These are phyloP conservation scores for Stentor roeselii DNA, from an alignment of 73 alveolate species.

Conservation along the genomic window DNA sequence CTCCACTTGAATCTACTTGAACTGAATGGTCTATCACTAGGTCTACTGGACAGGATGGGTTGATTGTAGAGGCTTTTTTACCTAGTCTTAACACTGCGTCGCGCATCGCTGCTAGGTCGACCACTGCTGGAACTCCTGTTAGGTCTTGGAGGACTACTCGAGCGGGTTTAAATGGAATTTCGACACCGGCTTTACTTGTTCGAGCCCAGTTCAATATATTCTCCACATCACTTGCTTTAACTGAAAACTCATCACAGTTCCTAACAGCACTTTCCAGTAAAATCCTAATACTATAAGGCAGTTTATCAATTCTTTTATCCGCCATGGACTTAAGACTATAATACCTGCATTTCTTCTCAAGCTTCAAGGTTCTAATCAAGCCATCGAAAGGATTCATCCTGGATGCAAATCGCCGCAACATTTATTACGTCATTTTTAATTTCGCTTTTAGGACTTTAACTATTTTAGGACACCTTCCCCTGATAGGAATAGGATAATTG, in stretches of 20 bases:
- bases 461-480: too few relatives aligned
- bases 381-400: not conserved
- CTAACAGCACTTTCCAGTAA: constrained; percentile 83
- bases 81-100: constrained; percentile 78
- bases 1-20: constrained; percentile 60
- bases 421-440: not conserved
- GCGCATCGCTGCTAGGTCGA: constrained; percentile 91
- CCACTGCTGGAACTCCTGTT: constrained; percentile 92
- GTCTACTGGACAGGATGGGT: constrained; percentile 84
- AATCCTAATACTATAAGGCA: constrained; percentile 84
- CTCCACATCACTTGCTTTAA: constrained; percentile 43
- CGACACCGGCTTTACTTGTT: constrained; percentile 60
- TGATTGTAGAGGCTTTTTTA: constrained; percentile 71
- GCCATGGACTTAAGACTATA: constrained; percentile 50
- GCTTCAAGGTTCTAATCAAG: not conserved
- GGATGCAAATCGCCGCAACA: not conserved
- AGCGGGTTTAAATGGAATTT: constrained; percentile 91
- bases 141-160: constrained; percentile 86
- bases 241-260: constrained; percentile 81
- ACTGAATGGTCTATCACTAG: constrained; percentile 89
- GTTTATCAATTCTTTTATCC: constrained; percentile 59
- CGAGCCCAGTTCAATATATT: constrained; percentile 53
- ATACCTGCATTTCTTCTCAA: constrained; percentile 20
- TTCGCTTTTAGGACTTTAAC: too few relatives aligned
- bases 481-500: too few relatives aligned